phyloP scores from a whole-genome alignment of 2,329 filamentous ascomycete genomes.

The Venturia nashicola region DNA sequence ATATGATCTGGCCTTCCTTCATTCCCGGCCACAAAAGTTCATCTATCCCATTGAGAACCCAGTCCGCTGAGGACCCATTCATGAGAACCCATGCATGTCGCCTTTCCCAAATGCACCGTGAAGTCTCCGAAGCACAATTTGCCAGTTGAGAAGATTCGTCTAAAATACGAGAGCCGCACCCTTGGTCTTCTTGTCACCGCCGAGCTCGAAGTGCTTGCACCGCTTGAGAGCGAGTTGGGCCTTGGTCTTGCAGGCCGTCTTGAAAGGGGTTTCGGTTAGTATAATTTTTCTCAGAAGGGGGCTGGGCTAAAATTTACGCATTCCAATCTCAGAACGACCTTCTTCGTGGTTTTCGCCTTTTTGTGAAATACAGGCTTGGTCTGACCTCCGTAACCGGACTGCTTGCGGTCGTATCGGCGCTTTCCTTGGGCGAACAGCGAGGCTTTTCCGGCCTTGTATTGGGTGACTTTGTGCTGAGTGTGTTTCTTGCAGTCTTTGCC shows the following conservation, averaged over 20 bases:
- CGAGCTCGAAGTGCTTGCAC: constrained; percentile 99
- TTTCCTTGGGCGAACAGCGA: constrained; percentile 97
- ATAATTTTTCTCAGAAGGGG: too few species aligned
- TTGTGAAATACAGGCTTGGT: constrained; percentile 99
- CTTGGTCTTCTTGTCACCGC: constrained; percentile 99
- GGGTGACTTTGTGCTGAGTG: constrained; percentile 57
- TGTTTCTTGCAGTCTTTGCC: constrained; percentile 73
- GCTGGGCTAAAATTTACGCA: constrained; percentile 36
- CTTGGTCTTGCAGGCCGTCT: constrained; percentile 91
- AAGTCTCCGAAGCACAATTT: constrained; percentile 1
- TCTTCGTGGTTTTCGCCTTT: constrained; percentile 99
- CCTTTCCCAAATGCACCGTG: constrained; percentile 4
- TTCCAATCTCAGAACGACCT: constrained; percentile 96
- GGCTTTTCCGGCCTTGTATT: constrained; percentile 77
- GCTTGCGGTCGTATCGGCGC: constrained; percentile 98
- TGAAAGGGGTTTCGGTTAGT: too few species aligned
- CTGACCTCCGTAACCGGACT: constrained; percentile 99
- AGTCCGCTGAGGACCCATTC: too few species aligned
- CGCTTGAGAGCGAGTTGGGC: constrained; percentile 35
- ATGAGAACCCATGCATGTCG: not conserved
- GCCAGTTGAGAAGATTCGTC: constrained; percentile 2
- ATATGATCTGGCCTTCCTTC: not conserved
- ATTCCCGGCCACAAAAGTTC: not conserved
- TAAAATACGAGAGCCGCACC: constrained; percentile 99
- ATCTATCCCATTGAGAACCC: not conserved